These are phyloP conservation scores for Plasmodium ovale DNA, from an alignment of 169 alveolate species.

Conservation along the genomic window DNA sequence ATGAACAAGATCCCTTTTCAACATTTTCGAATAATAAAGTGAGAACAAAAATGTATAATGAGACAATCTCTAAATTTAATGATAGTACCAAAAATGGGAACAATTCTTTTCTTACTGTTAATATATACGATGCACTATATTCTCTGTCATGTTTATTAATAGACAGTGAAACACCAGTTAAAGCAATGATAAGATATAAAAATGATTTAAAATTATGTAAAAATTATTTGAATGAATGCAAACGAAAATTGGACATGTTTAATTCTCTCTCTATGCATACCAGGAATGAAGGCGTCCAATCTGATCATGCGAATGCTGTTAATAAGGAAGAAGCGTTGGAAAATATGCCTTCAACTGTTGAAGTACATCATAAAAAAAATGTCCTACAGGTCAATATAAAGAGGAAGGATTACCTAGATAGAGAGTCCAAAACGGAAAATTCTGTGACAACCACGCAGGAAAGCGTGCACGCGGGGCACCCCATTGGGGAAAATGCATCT, in stretches of 20 bases:
- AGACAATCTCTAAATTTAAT: conserved; percentile 16
- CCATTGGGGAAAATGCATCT: too few species aligned
- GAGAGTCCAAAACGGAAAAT: neutral
- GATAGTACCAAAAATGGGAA: neutral
- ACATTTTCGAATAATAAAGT: conserved; percentile 44
- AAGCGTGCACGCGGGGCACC: too few species aligned
- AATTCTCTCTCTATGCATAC: neutral
- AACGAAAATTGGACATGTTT: conserved; percentile 31
- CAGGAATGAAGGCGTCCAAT: neutral
- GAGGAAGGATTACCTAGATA: neutral
- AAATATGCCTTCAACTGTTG: neutral
- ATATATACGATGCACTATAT: conserved; percentile 62
- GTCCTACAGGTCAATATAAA: conserved; percentile 26
- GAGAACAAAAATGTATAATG: conserved; percentile 27
- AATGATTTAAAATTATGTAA: conserved; percentile 53
- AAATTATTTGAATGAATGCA: conserved; percentile 32
- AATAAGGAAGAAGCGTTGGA: too few species aligned
- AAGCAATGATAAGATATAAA: conserved; percentile 72
- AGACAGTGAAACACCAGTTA: conserved; percentile 72
- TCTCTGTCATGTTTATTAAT: conserved; percentile 47
- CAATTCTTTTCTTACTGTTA: conserved; percentile 13
- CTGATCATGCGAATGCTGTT: too few species aligned
- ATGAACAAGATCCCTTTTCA: conserved; percentile 67
- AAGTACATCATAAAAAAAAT: neutral
- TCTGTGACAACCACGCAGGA: neutral